Evolutionary conservation across 2,329 filamentous ascomycete genomes (phyloP).

Genomic region (Emergomyces pasteurianus): DNA sequence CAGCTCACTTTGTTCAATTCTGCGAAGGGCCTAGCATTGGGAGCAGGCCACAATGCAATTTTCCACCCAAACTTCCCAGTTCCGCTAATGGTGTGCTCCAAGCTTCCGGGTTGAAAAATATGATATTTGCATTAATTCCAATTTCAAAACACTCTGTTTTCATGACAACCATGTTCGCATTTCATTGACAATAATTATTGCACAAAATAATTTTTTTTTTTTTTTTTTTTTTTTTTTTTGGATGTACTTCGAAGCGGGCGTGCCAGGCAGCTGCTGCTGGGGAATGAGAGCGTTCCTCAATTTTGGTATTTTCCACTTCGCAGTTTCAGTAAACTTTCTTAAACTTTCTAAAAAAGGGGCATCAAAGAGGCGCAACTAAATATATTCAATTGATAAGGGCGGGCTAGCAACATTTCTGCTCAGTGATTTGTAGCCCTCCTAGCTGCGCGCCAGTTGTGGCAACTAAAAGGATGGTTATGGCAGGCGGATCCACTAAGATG

Average conservation of each 20-base stretch:
- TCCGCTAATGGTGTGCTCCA: not conserved
- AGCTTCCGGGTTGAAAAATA: not conserved
- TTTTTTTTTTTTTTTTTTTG: too few species aligned
- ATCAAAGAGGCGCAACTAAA: too few species aligned
- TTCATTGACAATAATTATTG: not conserved
- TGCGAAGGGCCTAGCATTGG: not conserved
- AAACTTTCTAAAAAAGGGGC: too few species aligned
- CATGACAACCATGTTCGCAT: not conserved
- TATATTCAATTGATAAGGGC: not conserved
- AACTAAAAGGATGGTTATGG: not conserved
- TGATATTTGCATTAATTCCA: too few species aligned
- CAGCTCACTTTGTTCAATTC: not conserved
- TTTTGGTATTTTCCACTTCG: not conserved
- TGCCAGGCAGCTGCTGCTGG: not conserved
- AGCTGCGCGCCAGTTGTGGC: not conserved
- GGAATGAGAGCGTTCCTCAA: not conserved
- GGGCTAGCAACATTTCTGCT: too few species aligned
- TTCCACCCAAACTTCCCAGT: not conserved
- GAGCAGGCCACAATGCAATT: not conserved
- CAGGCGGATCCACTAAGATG: not conserved
- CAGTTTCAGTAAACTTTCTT: not conserved
- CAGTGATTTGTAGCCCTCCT: not conserved
- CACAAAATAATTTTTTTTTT: not conserved
- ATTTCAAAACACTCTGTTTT: too few species aligned
- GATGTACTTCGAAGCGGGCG: not conserved